A percentile compares a stretch with the other conserved stretches of the same genome.
Evolutionary conservation across 192 early-diverging fungal genomes (phyloP).

Genomic region (Mortierella claussenii): DNA sequence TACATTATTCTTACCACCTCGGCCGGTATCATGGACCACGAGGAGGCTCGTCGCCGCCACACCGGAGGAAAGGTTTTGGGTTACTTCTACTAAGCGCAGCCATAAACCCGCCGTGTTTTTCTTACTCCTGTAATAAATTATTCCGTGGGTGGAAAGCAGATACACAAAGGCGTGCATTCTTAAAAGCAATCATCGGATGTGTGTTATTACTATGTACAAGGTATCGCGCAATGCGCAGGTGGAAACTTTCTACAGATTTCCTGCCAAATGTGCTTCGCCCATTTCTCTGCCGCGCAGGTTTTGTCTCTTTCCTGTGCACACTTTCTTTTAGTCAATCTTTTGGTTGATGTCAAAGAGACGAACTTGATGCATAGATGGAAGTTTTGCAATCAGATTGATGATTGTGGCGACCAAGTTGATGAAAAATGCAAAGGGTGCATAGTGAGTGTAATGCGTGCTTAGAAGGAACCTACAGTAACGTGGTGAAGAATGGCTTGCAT

Average conservation of each 20-base stretch:
- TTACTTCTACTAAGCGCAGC: conserved; percentile 53
- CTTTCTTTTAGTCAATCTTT: conserved; percentile 15
- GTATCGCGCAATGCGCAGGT: too few relatives aligned
- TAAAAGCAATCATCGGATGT: too few relatives aligned
- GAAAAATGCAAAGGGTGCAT: conserved; percentile 87
- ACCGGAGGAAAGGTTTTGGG: conserved; percentile 97
- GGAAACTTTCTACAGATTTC: too few relatives aligned
- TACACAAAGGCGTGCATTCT: too few relatives aligned
- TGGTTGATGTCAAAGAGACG: conserved; percentile 95
- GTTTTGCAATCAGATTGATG: conserved; percentile 90
- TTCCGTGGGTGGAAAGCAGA: too few relatives aligned
- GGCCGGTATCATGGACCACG: conserved; percentile 99
- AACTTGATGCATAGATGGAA: conserved; percentile 89
- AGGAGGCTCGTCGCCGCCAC: conserved; percentile 97
- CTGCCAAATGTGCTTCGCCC: not conserved
- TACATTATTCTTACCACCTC: conserved; percentile 92
- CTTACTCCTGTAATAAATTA: not conserved
- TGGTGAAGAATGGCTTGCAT: not conserved
- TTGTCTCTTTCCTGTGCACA: not conserved
- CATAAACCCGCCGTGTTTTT: not conserved
- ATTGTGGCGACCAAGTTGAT: conserved; percentile 88
- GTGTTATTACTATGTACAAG: too few relatives aligned
- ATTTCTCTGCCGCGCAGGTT: not conserved
- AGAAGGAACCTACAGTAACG: conserved; percentile 77
- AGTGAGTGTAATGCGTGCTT: conserved; percentile 95